Conservation (phyloP, 257 asterid species). For the Prunella vulgaris region DNA sequence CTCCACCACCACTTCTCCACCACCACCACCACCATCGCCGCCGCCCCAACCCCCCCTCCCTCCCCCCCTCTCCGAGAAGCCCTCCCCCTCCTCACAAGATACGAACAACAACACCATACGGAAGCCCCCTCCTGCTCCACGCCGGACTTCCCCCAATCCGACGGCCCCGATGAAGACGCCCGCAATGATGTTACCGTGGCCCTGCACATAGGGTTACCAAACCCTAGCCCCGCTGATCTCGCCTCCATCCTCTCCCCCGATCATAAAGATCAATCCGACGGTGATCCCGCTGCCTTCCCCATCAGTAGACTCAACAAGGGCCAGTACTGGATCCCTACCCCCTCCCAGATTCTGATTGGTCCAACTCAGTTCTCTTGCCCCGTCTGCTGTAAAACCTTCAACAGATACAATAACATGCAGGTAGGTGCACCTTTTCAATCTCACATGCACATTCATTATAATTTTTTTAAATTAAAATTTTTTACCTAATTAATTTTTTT, state of each 20-base stretch:
- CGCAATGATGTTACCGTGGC: conserved; percentile 59
- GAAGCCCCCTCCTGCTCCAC: conserved; percentile 25
- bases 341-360: conserved; percentile 92
- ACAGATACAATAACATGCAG: conserved; percentile 97
- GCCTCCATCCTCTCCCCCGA: conserved; percentile 29
- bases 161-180: background rate
- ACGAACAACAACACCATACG: conserved; percentile 23
- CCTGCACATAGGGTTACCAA: conserved; percentile 83
- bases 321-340: conserved; percentile 94
- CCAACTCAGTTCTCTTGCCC: conserved; percentile 93
- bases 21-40: background rate
- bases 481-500: too few species aligned
- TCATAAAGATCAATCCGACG: conserved; percentile 21
- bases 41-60: conserved; percentile 32
- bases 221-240: conserved; percentile 88
- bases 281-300: conserved; percentile 32
- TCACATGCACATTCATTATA: background rate
- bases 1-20: conserved; percentile 14
- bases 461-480: too few species aligned
- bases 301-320: conserved; percentile 60
- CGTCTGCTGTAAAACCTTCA: conserved; percentile 83
- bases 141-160: too few species aligned
- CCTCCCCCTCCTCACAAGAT: conserved; percentile 49
- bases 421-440: conserved; percentile 12
- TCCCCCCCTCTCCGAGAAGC: conserved; percentile 62